Evolutionary conservation across 345 rosid species (phyloP), one percentile per base, ranked within the genome.

Genomic region (Populus ilicifolia): DNA sequence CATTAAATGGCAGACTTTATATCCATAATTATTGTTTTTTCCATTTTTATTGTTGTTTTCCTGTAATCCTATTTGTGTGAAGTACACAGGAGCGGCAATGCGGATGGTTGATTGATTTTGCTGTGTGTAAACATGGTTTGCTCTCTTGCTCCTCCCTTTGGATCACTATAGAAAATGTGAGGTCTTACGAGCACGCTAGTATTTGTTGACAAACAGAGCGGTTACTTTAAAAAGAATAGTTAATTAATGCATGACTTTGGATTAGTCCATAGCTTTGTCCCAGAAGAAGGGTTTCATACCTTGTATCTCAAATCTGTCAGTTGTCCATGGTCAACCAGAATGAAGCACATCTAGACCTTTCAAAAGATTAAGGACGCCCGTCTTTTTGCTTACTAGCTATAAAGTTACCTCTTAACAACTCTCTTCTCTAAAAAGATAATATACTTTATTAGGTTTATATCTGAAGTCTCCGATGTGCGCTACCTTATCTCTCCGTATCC

Each of bases 331-430:
- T 73, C 39, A 73, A 67, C 18, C 9, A 71, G 72, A 59, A 68
- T 29, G 33, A 61, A 44, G 10, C 38, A 38, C 7, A 2, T 52
- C 13, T 43, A 43, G 46, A 43, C 46, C 68, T 70, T 50, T 82
- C 63, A 35, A 61, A 35, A 54, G 72, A 35, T 39, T 10, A 27
- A 69, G 25, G 76, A 12, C 68, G 71, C 65, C 76, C 50, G 44
- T 18, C 30, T 64, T 50, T 50, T 62, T 75, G 75, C 69, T 75
- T 65, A 33, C 75, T 64, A 36, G 72, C 78, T n/a, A 72, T 2
- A 79, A 79, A 76, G 71, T 79, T 69, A 36, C 66, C 85, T 52
- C 75, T 36, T 74, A 13, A 2, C 68, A 27, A 65, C 23, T 6
- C 13, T 67, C 35, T 8, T 30, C 5, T 17, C 69, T 46, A 69